Evolutionary conservation across 257 asterid species (phyloP).

Genomic region (Solanum etuberosum): DNA sequence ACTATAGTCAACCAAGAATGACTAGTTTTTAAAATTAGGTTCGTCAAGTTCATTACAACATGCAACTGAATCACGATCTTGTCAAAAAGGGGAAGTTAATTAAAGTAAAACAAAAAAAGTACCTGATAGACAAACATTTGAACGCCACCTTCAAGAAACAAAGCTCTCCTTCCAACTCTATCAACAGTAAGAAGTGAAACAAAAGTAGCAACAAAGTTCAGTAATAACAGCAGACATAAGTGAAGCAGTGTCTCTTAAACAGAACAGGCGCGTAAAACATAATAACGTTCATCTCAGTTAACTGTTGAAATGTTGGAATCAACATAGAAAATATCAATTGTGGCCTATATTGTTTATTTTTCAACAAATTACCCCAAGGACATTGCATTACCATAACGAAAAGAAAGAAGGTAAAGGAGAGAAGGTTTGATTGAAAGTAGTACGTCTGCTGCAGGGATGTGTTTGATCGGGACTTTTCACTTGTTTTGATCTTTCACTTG

Average conservation of each 20-base stretch:
- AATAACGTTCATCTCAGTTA: slow-evolving; percentile 69
- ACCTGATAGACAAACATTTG: slow-evolving; percentile 64
- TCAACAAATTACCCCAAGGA: slow-evolving; percentile 53
- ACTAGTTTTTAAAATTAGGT: neutral
- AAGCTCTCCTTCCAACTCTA: slow-evolving; percentile 58
- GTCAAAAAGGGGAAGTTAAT: neutral
- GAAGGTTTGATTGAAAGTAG: too few species aligned
- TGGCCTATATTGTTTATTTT: slow-evolving; percentile 41
- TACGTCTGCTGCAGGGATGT: too few species aligned
- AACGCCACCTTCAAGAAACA: slow-evolving; percentile 52
- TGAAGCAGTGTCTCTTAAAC: slow-evolving; percentile 36
- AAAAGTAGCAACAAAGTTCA: slow-evolving; percentile 37
- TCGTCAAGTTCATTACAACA: neutral
- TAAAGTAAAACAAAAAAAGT: neutral
- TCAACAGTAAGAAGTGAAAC: slow-evolving; percentile 58
- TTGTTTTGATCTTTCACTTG: slow-evolving; percentile 48
- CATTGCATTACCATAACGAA: too few species aligned
- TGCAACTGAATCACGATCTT: neutral
- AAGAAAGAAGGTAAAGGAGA: too few species aligned
- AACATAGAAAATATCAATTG: slow-evolving; percentile 60
- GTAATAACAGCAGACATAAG: slow-evolving; percentile 37
- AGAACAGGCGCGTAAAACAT: slow-evolving; percentile 76
- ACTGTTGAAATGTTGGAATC: slow-evolving; percentile 64
- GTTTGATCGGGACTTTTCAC: too few species aligned
- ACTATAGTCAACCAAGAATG: neutral